phyloP scores from a whole-genome alignment of 2,329 filamentous ascomycete species.

The Trichoderma sp. region DNA sequence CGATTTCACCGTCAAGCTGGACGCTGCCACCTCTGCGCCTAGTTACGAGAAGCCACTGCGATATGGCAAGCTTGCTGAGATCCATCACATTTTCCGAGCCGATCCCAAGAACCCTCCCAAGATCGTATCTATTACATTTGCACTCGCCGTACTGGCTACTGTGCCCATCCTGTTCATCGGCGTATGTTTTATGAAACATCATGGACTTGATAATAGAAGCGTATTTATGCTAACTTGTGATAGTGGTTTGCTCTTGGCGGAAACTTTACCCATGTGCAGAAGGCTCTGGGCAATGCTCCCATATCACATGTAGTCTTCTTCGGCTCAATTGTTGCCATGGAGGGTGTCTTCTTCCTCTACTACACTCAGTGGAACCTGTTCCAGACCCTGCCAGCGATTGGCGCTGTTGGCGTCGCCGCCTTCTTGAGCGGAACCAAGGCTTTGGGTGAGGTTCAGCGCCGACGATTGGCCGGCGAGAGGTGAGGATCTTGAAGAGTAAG shows the following conservation, averaged over 20 bases:
- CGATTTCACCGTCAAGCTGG: conserved; percentile 64
- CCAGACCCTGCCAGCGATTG: conserved; percentile 74
- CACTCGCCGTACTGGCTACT: conserved; percentile 67
- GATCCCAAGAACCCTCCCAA: conserved; percentile 79
- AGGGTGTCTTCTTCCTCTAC: conserved; percentile 92
- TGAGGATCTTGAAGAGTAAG: conserved; percentile 32
- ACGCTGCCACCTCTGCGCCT: conserved; percentile 59
- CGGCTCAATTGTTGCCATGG: conserved; percentile 81
- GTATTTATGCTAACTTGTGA: conserved; percentile 26
- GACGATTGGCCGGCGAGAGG: conserved; percentile 73
- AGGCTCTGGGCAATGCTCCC: conserved; percentile 73
- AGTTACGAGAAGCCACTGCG: conserved; percentile 67
- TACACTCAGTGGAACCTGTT: conserved; percentile 91
- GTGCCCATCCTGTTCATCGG: conserved; percentile 70
- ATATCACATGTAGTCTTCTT: conserved; percentile 82
- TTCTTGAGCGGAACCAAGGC: conserved; percentile 88
- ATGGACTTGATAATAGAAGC: not conserved
- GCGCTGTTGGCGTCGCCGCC: conserved; percentile 65
- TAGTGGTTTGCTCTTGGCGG: conserved; percentile 81
- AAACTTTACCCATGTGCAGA: conserved; percentile 74
- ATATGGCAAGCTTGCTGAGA: conserved; percentile 81
- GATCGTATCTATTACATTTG: conserved; percentile 76
- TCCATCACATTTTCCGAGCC: conserved; percentile 83
- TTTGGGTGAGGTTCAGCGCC: conserved; percentile 86
- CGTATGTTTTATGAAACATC: conserved; percentile 41